A percentile compares a stretch with the other conserved stretches of the same genome.
Conservation (phyloP, 2,329 filamentous ascomycete genomes). For the Stachybotrys echinatus region DNA sequence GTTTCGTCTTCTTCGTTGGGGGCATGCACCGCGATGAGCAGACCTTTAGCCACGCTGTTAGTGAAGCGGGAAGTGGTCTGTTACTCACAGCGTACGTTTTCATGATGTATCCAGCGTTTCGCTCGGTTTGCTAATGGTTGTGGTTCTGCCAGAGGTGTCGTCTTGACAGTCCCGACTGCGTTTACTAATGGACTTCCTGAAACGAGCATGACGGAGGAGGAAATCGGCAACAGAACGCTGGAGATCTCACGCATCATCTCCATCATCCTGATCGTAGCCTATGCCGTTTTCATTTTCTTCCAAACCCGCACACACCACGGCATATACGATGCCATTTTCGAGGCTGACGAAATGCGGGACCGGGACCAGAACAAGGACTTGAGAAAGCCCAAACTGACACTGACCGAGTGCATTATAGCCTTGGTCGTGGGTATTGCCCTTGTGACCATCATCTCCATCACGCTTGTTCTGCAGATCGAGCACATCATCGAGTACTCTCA, state of each 20-base stretch:
- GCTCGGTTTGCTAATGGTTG: slow-evolving; percentile 18
- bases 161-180: slow-evolving; percentile 43
- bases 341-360: slow-evolving; percentile 64
- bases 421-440: slow-evolving; percentile 59
- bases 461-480: slow-evolving; percentile 68
- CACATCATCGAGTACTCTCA: slow-evolving; percentile 40
- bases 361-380: slow-evolving; percentile 56
- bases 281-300: slow-evolving; percentile 63
- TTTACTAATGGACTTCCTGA: slow-evolving; percentile 43
- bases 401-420: slow-evolving; percentile 66
- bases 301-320: slow-evolving; percentile 73
- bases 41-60: slow-evolving; percentile 68
- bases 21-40: slow-evolving; percentile 65
- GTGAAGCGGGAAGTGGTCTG: slow-evolving; percentile 72
- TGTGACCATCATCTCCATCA: slow-evolving; percentile 69
- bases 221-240: slow-evolving; percentile 48
- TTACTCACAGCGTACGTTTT: slow-evolving; percentile 68
- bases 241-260: slow-evolving; percentile 67
- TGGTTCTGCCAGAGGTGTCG: slow-evolving; percentile 23
- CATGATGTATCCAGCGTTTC: not conserved
- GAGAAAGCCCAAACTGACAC: slow-evolving; percentile 63
- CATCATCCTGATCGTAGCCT: slow-evolving; percentile 65
- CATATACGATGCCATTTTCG: slow-evolving; percentile 70
- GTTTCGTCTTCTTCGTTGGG: slow-evolving; percentile 73
- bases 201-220: slow-evolving; percentile 14